Conservation (phyloP, 2,329 filamentous ascomycete species). For the Blumeriella jaapii region DNA sequence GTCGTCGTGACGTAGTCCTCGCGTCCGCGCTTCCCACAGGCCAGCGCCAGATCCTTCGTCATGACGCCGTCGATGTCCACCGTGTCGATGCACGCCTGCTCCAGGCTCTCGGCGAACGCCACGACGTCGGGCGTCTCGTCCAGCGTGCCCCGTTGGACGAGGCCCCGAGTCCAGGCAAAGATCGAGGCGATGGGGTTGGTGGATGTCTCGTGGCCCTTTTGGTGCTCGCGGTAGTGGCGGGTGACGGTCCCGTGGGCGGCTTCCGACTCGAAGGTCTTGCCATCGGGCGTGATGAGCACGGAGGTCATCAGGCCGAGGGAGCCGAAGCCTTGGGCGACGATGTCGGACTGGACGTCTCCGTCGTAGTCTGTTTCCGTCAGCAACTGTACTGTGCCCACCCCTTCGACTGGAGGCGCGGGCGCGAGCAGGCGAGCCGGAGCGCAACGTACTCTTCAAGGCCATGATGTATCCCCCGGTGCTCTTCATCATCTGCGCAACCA, state of each 20-base stretch:
- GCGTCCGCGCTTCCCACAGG: constrained; percentile 77
- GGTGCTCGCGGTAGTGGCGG: constrained; percentile 96
- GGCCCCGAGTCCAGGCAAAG: constrained; percentile 95
- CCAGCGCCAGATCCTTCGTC: constrained; percentile 98
- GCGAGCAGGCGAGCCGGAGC: not conserved
- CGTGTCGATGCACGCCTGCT: constrained; percentile 87
- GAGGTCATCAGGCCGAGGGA: constrained; percentile 98
- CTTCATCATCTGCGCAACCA: constrained; percentile 99
- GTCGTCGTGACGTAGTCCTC: constrained; percentile 82
- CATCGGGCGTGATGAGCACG: constrained; percentile 90
- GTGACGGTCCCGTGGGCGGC: constrained; percentile 97
- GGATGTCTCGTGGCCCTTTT: constrained; percentile 93
- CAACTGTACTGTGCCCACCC: constrained; percentile 1
- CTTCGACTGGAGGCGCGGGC: not conserved
- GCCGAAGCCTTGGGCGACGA: constrained; percentile 95
- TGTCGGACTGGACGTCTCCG: constrained; percentile 96
- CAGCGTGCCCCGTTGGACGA: constrained; percentile 84
- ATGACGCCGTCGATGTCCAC: constrained; percentile 92
- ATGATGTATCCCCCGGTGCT: constrained; percentile 92
- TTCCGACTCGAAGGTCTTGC: constrained; percentile 94
- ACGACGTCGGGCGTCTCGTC: constrained; percentile 88
- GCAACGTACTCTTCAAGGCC: constrained; percentile 81
- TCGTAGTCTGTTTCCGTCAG: constrained; percentile 66
- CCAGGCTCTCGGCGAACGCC: constrained; percentile 80
- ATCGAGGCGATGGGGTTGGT: constrained; percentile 99